Percentiles rank a stretch among this genome's conserved stretches.
These are phyloP conservation scores for Fraxinus platypoda DNA, from an alignment of 305 asterid species.

Conservation along the genomic window DNA sequence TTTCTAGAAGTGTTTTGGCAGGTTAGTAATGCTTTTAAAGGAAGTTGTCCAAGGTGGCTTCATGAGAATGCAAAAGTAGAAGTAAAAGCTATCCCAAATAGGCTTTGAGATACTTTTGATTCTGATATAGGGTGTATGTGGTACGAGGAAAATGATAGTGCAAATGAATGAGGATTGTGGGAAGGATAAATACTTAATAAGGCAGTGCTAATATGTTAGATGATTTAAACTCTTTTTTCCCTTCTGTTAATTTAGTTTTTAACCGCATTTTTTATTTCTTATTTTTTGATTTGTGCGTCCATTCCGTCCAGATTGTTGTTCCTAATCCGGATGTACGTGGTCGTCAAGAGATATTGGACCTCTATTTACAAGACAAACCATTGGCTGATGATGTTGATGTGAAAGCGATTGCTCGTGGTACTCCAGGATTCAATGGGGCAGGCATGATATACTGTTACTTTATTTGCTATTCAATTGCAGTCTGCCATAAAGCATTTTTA, in stretches of 20 bases:
- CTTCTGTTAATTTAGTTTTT: neutral
- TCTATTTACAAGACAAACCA: slow-evolving; percentile 93
- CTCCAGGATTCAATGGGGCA: slow-evolving; percentile 99
- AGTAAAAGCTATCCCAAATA: neutral
- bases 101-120: neutral
- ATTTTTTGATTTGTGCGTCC: neutral
- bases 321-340: slow-evolving; percentile 96
- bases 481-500: neutral
- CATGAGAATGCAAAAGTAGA: neutral
- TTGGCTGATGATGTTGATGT: slow-evolving; percentile 79
- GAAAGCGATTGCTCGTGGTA: slow-evolving; percentile 95
- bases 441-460: slow-evolving; percentile 41
- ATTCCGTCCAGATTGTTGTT: slow-evolving; percentile 67
- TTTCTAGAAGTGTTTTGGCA: neutral
- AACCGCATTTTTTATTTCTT: neutral
- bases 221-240: neutral
- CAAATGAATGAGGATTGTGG: neutral
- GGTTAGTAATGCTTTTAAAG: neutral
- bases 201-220: neutral
- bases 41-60: neutral
- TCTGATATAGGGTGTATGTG: neutral
- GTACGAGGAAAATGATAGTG: neutral
- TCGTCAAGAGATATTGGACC: slow-evolving; percentile 92
- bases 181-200: neutral
- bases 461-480: neutral